A percentile compares a stretch with the other conserved stretches of the same genome.
phyloP scores from a whole-genome alignment of 2,329 filamentous ascomycete genomes.

The Ustilaginoidea virens region DNA sequence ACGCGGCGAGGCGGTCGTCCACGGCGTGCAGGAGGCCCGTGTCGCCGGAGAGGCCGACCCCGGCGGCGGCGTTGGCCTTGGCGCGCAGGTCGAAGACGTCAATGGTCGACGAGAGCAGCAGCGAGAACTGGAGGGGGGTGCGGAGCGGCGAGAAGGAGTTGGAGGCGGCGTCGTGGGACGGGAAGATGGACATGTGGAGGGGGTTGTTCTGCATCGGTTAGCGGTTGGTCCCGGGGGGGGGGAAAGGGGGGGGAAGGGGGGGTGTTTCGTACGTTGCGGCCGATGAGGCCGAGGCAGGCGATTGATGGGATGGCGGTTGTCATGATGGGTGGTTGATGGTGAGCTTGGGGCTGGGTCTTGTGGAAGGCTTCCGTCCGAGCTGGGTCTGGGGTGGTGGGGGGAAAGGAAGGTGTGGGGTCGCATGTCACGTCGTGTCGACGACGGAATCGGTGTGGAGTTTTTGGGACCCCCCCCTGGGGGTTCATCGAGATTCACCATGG shows the following conservation, averaged over 20 bases:
- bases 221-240: neutral
- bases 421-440: no score
- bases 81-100: constrained; percentile 86
- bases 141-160: constrained; percentile 41
- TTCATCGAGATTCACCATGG: no score
- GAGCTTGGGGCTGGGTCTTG: neutral
- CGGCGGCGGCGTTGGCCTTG: constrained; percentile 43
- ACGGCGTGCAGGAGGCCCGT: constrained; percentile 84
- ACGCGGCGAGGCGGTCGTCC: constrained; percentile 83
- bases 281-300: constrained; percentile 86
- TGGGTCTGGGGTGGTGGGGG: no score
- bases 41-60: constrained; percentile 54
- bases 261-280: constrained; percentile 58
- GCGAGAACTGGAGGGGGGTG: constrained; percentile 75
- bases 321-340: constrained; percentile 22
- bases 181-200: constrained; percentile 83
- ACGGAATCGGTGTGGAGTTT: no score
- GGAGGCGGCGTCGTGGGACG: constrained; percentile 47
- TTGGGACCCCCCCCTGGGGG: no score
- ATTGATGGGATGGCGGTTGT: constrained; percentile 59
- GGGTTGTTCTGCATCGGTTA: constrained; percentile 66
- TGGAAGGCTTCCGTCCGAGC: constrained; percentile 2
- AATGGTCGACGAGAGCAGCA: constrained; percentile 78
- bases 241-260: neutral
- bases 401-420: no score